Base-by-base conservation (phyloP, 2,329 filamentous ascomycete species). In the Aschersonia sp. region DNA sequence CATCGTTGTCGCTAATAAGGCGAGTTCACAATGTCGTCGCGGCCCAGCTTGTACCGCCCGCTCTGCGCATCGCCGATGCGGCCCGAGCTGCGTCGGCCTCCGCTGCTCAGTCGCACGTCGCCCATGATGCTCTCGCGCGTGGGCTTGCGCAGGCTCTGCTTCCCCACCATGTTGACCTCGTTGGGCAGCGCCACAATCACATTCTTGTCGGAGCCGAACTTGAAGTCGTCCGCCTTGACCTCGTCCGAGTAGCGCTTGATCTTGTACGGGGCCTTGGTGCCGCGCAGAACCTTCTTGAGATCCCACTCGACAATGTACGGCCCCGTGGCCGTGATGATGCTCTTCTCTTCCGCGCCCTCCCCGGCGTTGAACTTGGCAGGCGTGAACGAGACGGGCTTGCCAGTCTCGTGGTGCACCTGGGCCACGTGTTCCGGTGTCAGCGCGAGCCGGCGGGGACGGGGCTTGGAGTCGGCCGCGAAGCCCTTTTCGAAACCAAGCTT, bases 211-310 rank as follows among this genome's bases (percentile, higher is more conserved):
- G 83, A 89, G 44, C 90, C 90, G 59, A 88, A 98, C 58, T 92
- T 88, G 79, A 98, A 98, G 63, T 98, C 94, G 63, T 98, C 92
- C 4, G 92, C 92, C 73, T 94, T 96, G 60, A 98, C 88, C 53
- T 94, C 85, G 58, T 98, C 92, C 1, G 80, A 76, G 62, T 98
- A 98, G 12, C 92, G 83, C 73, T 97, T 96, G 73, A 98, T 97
- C 56, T 82, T 85, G 69, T 98, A 98, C 0, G 90, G 84, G 50
- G 92, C 85, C 65, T 89, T 92, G 54, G 76, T 77, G 46, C 86
- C 87, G 29, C 74, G 75, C 11, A 96, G 65, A 1, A 97, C 76
- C 71, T 94, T 94, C 75, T 88, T 92, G 64, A 98, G 65, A 61
- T 81, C 90, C 92, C 92, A 98, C 45, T 94, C 94, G 45, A 98